Conservation (phyloP, 768 basidiomycete species). For the Naganishia onofrii region DNA sequence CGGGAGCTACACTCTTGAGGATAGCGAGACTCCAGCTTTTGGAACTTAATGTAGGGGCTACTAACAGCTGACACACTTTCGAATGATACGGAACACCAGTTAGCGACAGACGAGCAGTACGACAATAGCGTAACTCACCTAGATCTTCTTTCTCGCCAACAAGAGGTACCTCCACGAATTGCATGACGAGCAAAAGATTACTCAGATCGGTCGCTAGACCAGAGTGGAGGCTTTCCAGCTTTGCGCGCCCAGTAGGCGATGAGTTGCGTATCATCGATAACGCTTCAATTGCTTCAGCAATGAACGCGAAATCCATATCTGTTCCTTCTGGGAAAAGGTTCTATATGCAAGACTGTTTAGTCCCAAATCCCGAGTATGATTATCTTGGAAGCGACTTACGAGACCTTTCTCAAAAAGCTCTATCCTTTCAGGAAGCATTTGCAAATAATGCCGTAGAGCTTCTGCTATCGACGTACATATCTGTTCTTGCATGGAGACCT, state of each 20-base stretch:
- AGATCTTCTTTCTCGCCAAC: background rate
- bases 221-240: background rate
- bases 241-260: background rate
- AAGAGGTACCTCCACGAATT: background rate
- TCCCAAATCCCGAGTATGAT: background rate
- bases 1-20: slow-evolving; percentile 1
- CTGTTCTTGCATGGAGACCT: background rate
- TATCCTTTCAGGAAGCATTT: slow-evolving; percentile 31
- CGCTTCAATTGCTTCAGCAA: slow-evolving; percentile 4
- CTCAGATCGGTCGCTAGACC: slow-evolving; percentile 2
- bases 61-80: slow-evolving; percentile 1
- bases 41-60: slow-evolving; percentile 8
- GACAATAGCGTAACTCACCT: background rate
- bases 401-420: slow-evolving; percentile 42
- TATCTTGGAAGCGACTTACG: slow-evolving; percentile 27
- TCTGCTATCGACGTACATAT: background rate
- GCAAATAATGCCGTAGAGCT: slow-evolving; percentile 14
- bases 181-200: slow-evolving; percentile 13
- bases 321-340: background rate
- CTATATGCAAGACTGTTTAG: background rate
- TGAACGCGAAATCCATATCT: background rate
- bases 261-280: background rate
- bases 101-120: background rate
- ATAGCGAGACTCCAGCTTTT: slow-evolving; percentile 4
- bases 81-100: background rate